These are phyloP conservation scores for Penicillium sp. DNA, from an alignment of 2,329 filamentous ascomycete species.

Conservation along the genomic window DNA sequence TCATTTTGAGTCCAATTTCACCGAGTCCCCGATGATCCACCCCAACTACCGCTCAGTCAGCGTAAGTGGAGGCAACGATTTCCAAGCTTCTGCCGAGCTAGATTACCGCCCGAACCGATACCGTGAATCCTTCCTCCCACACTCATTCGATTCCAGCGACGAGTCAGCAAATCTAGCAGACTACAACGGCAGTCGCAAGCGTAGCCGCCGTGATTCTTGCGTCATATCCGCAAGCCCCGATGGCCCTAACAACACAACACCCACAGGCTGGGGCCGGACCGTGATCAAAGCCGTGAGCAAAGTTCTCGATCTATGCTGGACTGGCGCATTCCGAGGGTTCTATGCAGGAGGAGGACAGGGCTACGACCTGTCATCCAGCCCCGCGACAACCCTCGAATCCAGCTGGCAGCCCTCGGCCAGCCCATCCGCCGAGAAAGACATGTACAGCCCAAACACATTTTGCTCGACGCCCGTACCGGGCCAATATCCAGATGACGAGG, in stretches of 20 bases:
- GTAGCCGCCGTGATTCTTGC: constrained; percentile 32
- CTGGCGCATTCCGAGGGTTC: constrained; percentile 72
- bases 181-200: constrained; percentile 29
- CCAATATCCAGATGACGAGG: constrained; percentile 52
- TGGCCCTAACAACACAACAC: constrained; percentile 12
- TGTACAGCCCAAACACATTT: constrained; percentile 14
- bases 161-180: constrained; percentile 21
- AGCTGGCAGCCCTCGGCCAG: constrained; percentile 30
- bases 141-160: constrained; percentile 28
- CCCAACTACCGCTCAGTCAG: constrained; percentile 39
- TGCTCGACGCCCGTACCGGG: constrained; percentile 52
- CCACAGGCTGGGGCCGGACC: constrained; percentile 40
- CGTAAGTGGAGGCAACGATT: constrained; percentile 21
- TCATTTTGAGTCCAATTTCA: constrained; percentile 28
- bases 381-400: constrained; percentile 19
- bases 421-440: constrained; percentile 24
- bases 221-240: constrained; percentile 24
- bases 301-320: constrained; percentile 79
- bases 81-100: constrained; percentile 30
- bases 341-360: constrained; percentile 76
- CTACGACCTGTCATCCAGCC: constrained; percentile 55
- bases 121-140: constrained; percentile 27
- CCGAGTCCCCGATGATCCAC: constrained; percentile 36
- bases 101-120: constrained; percentile 46
- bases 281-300: constrained; percentile 55